Percentiles rank a stretch among this genome's conserved stretches.
Evolutionary conservation across 352 stramenopile genomes (phyloP).

Genomic region (Pythium insidiosum): DNA sequence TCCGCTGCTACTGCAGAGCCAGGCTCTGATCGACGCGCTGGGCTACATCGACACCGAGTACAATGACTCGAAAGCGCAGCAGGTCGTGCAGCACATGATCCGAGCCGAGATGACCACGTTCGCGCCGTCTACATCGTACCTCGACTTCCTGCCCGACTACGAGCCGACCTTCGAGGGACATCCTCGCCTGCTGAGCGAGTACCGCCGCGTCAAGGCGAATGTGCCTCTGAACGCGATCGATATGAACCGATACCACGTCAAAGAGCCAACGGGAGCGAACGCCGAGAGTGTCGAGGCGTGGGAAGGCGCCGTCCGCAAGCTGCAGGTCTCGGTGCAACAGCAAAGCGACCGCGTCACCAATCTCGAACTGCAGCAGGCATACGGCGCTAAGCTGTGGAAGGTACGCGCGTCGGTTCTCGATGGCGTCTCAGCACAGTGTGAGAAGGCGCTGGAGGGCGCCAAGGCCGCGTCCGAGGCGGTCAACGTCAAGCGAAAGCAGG

Average conservation of each 20-base stretch:
- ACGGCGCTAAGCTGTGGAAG: slow-evolving; percentile 63
- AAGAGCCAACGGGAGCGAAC: slow-evolving; percentile 29
- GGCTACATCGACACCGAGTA: slow-evolving; percentile 72
- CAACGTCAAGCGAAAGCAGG: slow-evolving; percentile 58
- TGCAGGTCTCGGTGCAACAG: slow-evolving; percentile 47
- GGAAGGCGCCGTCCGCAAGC: slow-evolving; percentile 37
- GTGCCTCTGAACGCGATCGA: slow-evolving; percentile 66
- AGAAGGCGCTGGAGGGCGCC: slow-evolving; percentile 24
- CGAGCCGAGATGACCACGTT: slow-evolving; percentile 69
- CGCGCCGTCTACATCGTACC: slow-evolving; percentile 35
- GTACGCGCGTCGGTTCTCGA: slow-evolving; percentile 50
- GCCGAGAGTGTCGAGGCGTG: slow-evolving; percentile 36
- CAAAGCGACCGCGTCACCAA: slow-evolving; percentile 61
- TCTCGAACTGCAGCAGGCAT: slow-evolving; percentile 69
- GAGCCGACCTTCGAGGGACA: slow-evolving; percentile 39
- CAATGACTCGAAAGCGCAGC: slow-evolving; percentile 30
- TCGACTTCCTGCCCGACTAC: slow-evolving; percentile 56
- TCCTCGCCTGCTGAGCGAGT: slow-evolving; percentile 54
- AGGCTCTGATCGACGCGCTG: slow-evolving; percentile 61
- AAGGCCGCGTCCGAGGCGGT: slow-evolving; percentile 34
- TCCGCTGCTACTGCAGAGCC: slow-evolving; percentile 51
- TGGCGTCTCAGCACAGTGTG: slow-evolving; percentile 51
- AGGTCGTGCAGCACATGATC: slow-evolving; percentile 59
- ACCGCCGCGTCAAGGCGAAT: slow-evolving; percentile 58
- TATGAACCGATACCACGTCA: slow-evolving; percentile 58